These are phyloP conservation scores for Neurospora sp. DNA, from an alignment of 495 filamentous ascomycete species.

Conservation along the genomic window DNA sequence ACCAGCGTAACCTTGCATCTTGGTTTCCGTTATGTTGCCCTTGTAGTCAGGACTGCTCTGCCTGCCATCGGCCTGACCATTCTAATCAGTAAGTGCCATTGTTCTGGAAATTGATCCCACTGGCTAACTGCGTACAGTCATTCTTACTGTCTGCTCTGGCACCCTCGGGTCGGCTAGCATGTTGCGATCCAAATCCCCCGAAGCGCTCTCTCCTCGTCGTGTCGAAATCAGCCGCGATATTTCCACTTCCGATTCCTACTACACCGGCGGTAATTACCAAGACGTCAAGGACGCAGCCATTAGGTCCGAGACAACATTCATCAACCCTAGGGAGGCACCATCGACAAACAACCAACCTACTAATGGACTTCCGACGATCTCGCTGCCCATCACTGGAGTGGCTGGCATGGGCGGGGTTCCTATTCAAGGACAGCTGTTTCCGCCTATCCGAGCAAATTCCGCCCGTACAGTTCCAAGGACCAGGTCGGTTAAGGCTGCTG, in stretches of 20 bases:
- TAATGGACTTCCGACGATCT: conserved; percentile 12
- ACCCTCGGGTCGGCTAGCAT: conserved; percentile 10
- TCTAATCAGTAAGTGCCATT: conserved; percentile 33
- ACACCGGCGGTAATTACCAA: conserved; percentile 35
- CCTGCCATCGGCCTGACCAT: conserved; percentile 39
- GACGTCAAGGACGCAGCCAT: conserved; percentile 34
- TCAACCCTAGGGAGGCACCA: conserved; percentile 22
- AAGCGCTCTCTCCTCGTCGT: conserved; percentile 21
- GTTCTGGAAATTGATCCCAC: no score
- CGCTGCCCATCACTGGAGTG: conserved; percentile 13
- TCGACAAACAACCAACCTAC: conserved; percentile 14
- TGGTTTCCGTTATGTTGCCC: conserved; percentile 29
- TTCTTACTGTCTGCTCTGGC: conserved; percentile 17
- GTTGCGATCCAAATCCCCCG: conserved; percentile 14
- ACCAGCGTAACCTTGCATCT: conserved; percentile 40
- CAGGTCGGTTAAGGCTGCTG: conserved; percentile 6
- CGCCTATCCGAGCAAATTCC: conserved; percentile 8
- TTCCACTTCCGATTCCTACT: conserved; percentile 34
- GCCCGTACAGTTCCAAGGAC: background rate
- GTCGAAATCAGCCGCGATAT: conserved; percentile 28
- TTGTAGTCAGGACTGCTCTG: conserved; percentile 38
- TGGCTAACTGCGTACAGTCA: conserved; percentile 13
- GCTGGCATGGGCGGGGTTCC: conserved; percentile 9
- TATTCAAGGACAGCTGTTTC: conserved; percentile 12
- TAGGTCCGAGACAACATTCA: conserved; percentile 27